Percentiles rank a stretch among this genome's conserved stretches.
phyloP scores from a whole-genome alignment of 805 yeast species.

The Candida nonsorbophila region DNA sequence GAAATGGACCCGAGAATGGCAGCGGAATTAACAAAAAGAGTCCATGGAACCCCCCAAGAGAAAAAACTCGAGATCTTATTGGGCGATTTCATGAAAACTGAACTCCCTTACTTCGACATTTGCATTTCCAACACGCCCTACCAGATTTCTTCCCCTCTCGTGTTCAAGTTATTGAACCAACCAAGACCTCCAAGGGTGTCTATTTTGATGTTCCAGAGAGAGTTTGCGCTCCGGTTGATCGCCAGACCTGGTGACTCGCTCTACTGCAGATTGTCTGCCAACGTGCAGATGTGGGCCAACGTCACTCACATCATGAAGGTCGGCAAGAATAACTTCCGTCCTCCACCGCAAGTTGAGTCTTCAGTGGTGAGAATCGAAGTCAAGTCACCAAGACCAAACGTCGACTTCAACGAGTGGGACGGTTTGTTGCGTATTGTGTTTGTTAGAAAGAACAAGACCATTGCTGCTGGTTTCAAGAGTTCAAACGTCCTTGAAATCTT shows the following conservation, averaged over 20 bases:
- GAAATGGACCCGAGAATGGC: slow-evolving; percentile 99
- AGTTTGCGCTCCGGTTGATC: slow-evolving; percentile 85
- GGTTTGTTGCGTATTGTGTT: slow-evolving; percentile 88
- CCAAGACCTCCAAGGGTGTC: slow-evolving; percentile 94
- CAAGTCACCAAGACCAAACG: slow-evolving; percentile 88
- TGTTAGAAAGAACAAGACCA: slow-evolving; percentile 88
- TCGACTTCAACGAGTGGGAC: slow-evolving; percentile 96
- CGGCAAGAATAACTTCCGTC: slow-evolving; percentile 92
- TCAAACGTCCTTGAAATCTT: slow-evolving; percentile 72
- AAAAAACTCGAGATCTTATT: slow-evolving; percentile 85
- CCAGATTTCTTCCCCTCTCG: slow-evolving; percentile 95
- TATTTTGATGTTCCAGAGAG: slow-evolving; percentile 95
- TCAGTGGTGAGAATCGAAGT: slow-evolving; percentile 92
- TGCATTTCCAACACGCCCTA: slow-evolving; percentile 97
- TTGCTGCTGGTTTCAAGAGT: slow-evolving; percentile 89
- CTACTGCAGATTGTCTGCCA: slow-evolving; percentile 90
- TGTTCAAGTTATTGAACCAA: slow-evolving; percentile 83
- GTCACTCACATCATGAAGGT: slow-evolving; percentile 98
- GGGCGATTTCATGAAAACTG: slow-evolving; percentile 96
- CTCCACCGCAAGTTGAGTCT: slow-evolving; percentile 98
- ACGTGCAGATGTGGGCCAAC: slow-evolving; percentile 99
- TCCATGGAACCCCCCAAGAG: slow-evolving; percentile 92
- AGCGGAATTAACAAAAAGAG: slow-evolving; percentile 95
- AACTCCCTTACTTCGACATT: slow-evolving; percentile 88
- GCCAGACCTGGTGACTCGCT: slow-evolving; percentile 96